Base-by-base conservation (phyloP, 176 grass and related monocot species). In the Bothriochloa decipiens region DNA sequence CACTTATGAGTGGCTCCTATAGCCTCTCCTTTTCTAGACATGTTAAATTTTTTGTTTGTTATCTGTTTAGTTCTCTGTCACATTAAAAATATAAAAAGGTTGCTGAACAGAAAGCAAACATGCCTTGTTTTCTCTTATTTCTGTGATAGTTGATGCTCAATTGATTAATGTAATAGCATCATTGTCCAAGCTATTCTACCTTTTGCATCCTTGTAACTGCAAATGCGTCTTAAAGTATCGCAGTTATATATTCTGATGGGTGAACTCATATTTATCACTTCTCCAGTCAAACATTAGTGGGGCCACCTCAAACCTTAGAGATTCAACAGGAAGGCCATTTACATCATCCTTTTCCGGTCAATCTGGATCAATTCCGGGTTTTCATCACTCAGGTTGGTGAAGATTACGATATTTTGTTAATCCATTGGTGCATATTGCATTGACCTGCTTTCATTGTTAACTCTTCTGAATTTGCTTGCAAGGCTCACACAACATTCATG, bases 401-500 rank as follows among this genome's bases (percentile, higher is more conserved):
- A 82, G 29, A 68, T 84, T 60, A 86, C 80, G 55, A 46, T 85
- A 70, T 78, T 57, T 82, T 40, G 53, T 72, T 82, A 76, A 35
- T 79, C 26, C 74, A 68, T 83, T 73, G n/a, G 72, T 20, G 32
- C 78, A 47, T 86, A n/a, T 33, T 70, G 9, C 29, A 52, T 32
- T 76, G 28, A 45, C 17, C 29, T 41, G 23, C 12, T 70, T 81
- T 72, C 82, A 36, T 82, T 7, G 12, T 74, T 78, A 80, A 82
- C 45, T 81, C 23, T 58, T 82, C 45, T 82, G 55, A 72, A 78
- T 61, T 64, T 67, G 37, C 66, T 73, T 82, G 33, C 26, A 78
- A 98, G 91, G 92, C 50, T 63, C 93, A 79, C 91, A 95, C 84
- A 98, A 95, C 83, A 91, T 98, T 68, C 92, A 95, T 66, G 96